Evolutionary conservation across 2,329 filamentous ascomycete species (phyloP).

Genomic region (Aureobasidium sp.): DNA sequence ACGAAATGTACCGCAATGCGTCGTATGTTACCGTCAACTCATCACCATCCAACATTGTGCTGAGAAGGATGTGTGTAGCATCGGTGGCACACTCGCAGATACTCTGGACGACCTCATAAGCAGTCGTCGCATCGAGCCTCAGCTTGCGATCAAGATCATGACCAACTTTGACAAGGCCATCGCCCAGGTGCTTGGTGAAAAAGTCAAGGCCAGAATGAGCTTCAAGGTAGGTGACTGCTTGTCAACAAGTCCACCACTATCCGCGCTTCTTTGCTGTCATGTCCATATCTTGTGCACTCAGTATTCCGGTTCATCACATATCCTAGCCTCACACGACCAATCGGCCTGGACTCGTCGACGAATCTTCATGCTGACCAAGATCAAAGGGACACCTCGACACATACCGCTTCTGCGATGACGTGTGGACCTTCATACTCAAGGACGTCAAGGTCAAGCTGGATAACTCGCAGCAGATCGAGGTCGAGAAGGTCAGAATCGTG

Average conservation of each 20-base stretch:
- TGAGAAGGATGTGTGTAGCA: slow-evolving; percentile 49
- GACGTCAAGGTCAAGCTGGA: slow-evolving; percentile 99
- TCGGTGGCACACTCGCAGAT: slow-evolving; percentile 88
- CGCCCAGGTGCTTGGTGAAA: slow-evolving; percentile 82
- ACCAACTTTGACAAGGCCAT: slow-evolving; percentile 92
- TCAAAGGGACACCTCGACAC: slow-evolving; percentile 87
- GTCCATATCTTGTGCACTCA: neutral
- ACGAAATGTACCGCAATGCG: slow-evolving; percentile 96
- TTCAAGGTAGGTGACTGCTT: slow-evolving; percentile 4
- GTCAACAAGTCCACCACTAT: neutral
- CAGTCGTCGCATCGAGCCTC: slow-evolving; percentile 89
- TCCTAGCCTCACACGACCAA: neutral
- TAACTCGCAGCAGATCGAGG: slow-evolving; percentile 61
- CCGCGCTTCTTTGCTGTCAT: neutral
- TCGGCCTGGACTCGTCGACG: neutral
- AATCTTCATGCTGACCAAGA: neutral
- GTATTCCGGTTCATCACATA: too few relatives aligned
- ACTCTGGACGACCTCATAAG: slow-evolving; percentile 96
- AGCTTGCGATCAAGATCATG: slow-evolving; percentile 97
- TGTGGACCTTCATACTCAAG: slow-evolving; percentile 99
- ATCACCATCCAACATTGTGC: slow-evolving; percentile 18
- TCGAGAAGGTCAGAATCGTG: slow-evolving; percentile 97
- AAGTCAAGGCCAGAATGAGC: slow-evolving; percentile 77
- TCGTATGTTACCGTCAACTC: slow-evolving; percentile 57
- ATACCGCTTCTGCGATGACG: slow-evolving; percentile 98